Percentiles rank a stretch among this genome's conserved stretches.
Conservation (phyloP, 2,329 filamentous ascomycete genomes). For the Trichoderma sp. region DNA sequence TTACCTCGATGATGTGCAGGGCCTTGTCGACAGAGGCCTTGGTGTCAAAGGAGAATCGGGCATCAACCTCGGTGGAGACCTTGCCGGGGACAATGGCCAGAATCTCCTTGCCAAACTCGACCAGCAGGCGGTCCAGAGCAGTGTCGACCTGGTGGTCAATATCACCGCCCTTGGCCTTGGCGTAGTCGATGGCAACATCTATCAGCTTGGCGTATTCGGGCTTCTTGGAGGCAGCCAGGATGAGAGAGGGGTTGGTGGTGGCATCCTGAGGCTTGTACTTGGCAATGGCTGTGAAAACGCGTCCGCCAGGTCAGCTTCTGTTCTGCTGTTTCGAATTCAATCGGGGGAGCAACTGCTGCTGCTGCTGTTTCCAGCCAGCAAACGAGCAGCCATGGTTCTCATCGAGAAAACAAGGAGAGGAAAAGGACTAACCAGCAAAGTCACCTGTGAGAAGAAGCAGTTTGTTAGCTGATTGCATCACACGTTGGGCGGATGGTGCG, state of each 20-base stretch:
- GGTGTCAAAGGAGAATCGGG: constrained; percentile 91
- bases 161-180: constrained; percentile 69
- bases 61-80: constrained; percentile 98
- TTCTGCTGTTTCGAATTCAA: not conserved
- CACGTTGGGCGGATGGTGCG: constrained; percentile 26
- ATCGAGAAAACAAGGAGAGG: not conserved
- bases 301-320: constrained; percentile 26
- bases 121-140: constrained; percentile 88
- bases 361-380: not conserved
- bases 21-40: constrained; percentile 92
- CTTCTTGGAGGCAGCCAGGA: constrained; percentile 98
- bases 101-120: constrained; percentile 98
- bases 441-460: constrained; percentile 52
- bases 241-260: constrained; percentile 98
- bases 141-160: constrained; percentile 82
- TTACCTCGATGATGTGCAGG: constrained; percentile 90
- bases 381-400: not conserved
- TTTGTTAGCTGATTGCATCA: constrained; percentile 26
- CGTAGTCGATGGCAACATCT: constrained; percentile 78
- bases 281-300: constrained; percentile 69
- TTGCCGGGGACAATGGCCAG: constrained; percentile 95
- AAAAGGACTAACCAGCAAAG: constrained; percentile 65
- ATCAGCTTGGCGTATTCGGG: constrained; percentile 91
- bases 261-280: constrained; percentile 99
- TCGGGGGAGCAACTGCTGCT: not conserved